These are phyloP conservation scores for Trichoderma polysporum DNA, from an alignment of 2,329 filamentous ascomycete genomes.

Conservation along the genomic window DNA sequence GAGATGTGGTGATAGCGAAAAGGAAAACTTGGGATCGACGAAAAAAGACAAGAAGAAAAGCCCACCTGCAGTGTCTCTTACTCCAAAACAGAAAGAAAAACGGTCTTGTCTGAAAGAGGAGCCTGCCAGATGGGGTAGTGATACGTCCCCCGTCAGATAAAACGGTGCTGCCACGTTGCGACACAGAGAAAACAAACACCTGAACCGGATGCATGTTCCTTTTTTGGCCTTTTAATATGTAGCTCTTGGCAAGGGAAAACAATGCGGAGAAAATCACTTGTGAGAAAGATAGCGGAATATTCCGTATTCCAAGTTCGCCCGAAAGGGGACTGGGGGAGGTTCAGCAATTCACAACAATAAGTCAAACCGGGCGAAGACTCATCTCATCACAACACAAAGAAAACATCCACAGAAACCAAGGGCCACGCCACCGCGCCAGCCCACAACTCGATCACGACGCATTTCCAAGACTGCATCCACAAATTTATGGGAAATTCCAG, in stretches of 20 bases:
- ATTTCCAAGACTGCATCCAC: slow-evolving; percentile 1
- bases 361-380: neutral
- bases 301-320: neutral
- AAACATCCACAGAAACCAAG: neutral
- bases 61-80: neutral
- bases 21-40: neutral
- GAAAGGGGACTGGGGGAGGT: neutral
- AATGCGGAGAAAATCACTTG: neutral
- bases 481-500: slow-evolving; percentile 5
- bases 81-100: neutral
- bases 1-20: neutral
- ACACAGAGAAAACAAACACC: neutral
- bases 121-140: neutral
- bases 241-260: neutral
- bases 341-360: neutral
- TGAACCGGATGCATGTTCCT: too few species aligned
- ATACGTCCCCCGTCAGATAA: neutral
- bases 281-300: neutral
- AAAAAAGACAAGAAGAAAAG: neutral
- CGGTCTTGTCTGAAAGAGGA: neutral
- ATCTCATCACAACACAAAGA: neutral
- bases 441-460: slow-evolving; percentile 5
- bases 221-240: neutral
- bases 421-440: neutral
- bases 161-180: slow-evolving; percentile 4